Percentiles rank a stretch among this genome's conserved stretches.
Evolutionary conservation across 805 yeast species (phyloP).

Genomic region (Wilhelminamyces savonicus): DNA sequence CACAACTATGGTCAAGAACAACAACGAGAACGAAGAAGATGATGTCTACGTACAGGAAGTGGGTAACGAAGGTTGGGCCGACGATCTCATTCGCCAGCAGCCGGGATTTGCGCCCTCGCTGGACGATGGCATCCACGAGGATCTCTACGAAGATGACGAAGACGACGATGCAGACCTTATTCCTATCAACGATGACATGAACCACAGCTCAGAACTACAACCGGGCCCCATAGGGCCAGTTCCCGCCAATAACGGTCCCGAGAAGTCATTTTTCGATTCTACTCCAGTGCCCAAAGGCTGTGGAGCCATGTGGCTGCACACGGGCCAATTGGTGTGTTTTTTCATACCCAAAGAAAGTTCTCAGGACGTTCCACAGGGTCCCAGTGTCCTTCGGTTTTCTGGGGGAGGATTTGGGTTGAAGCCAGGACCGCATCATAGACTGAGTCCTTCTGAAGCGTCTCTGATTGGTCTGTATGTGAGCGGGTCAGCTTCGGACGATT

Average conservation of each 20-base stretch:
- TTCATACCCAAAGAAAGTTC: conserved; percentile 68
- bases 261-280: conserved; percentile 48
- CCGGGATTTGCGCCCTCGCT: conserved; percentile 15
- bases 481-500: conserved; percentile 4
- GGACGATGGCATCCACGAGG: conserved; percentile 14
- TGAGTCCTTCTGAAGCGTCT: neutral
- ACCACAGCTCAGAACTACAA: conserved; percentile 5
- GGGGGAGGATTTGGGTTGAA: conserved; percentile 46
- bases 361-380: too few relatives aligned
- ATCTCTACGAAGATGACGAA: conserved; percentile 20
- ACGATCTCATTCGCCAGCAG: conserved; percentile 33
- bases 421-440: conserved; percentile 2
- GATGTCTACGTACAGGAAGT: conserved; percentile 19
- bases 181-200: conserved; percentile 30
- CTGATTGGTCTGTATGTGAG: neutral
- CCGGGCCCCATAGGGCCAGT: conserved; percentile 2
- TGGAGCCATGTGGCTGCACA: conserved; percentile 82
- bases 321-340: conserved; percentile 77
- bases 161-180: conserved; percentile 23
- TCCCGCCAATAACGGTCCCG: conserved; percentile 9
- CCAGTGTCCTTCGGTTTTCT: conserved; percentile 37
- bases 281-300: conserved; percentile 92
- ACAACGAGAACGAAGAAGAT: conserved; percentile 18
- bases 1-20: conserved; percentile 17
- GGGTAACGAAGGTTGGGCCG: conserved; percentile 39